Conservation (phyloP, 1,284 basidiomycete genomes). For the Fistulina hepatica region DNA sequence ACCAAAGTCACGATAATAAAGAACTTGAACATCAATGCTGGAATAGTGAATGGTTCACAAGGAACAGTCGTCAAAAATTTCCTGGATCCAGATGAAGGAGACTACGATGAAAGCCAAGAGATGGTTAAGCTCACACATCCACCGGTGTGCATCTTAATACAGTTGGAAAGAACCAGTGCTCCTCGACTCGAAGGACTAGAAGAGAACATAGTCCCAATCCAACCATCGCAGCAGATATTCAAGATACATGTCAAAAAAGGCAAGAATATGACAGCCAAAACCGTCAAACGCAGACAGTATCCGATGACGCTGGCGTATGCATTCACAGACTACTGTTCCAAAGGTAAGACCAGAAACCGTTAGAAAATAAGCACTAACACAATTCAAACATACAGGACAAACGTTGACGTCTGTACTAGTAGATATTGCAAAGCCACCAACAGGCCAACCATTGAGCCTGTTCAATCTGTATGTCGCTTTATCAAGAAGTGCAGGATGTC, state of each 20-base stretch:
- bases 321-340: slow-evolving; percentile 25
- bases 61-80: not conserved
- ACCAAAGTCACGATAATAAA: not conserved
- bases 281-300: slow-evolving; percentile 15
- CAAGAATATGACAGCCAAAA: slow-evolving; percentile 2
- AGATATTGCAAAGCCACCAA: slow-evolving; percentile 20
- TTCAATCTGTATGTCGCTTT: slow-evolving; percentile 26
- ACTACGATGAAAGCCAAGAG: not conserved
- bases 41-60: not conserved
- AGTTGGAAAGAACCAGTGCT: not conserved
- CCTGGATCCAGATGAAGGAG: not conserved
- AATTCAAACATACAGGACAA: too few relatives aligned
- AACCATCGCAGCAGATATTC: not conserved
- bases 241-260: not conserved
- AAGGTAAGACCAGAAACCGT: slow-evolving; percentile 22
- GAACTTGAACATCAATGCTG: not conserved
- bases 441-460: slow-evolving; percentile 22
- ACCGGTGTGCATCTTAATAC: not conserved
- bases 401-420: slow-evolving; percentile 21
- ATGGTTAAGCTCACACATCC: not conserved
- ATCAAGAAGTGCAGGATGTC: slow-evolving; percentile 21
- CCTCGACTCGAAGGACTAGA: not conserved
- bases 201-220: not conserved
- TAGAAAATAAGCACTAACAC: slow-evolving; percentile 25
- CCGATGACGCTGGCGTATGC: slow-evolving; percentile 24